Evolutionary conservation across 1,284 basidiomycete species (phyloP), one percentile per base, ranked within the genome.

Genomic region (Mycosarcoma mackinlayi): DNA sequence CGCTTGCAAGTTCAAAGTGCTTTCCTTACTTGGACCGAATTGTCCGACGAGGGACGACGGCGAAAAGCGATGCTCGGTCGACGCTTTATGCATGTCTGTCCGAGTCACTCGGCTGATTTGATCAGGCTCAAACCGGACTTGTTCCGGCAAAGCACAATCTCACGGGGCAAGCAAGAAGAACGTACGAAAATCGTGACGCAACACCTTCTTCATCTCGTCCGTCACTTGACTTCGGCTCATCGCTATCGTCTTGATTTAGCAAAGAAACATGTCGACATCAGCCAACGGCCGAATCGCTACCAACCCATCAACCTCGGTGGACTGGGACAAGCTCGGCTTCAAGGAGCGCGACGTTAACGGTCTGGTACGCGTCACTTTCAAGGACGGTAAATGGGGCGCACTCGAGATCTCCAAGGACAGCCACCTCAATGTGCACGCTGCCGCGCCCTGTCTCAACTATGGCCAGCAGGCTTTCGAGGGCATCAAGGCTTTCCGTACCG

Each of bases 381-480:
- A 62, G 33, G 57, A 76, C 25, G 79, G 77, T 47, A 51, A 73
- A 35, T 82, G 81, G 81, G 73, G 72, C 23, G 25, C 46, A 30
- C 67, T 70, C 23, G 71, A 73, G 48, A 77, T 75, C 60, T 69
- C 75, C 46, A 71, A 75, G 31, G 76, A 76, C 44, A 73, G 73
- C 18, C 71, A 80, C 38, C 49, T 84, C 47, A 76, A 76, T 21
- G 56, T 84, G 11, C 79, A 81, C 54, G 74, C 77, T 30, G 81
- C 78, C 23, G 76, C 76, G 16, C 73, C 78, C 31, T 76, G 77
- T 18, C 77, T 83, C 67, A 83, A 83, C 66, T 83, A 83, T 39
- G 83, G 79, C 8, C 79, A 80, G 58, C 74, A 78, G 68, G 41
- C 72, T 37, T 83, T 83, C 35, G 82, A 83, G 44, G 82, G 82